Evolutionary conservation across 495 filamentous ascomycete species (phyloP), one percentile per base, ranked within the genome.

Genomic region (Penicillium chermesinum): DNA sequence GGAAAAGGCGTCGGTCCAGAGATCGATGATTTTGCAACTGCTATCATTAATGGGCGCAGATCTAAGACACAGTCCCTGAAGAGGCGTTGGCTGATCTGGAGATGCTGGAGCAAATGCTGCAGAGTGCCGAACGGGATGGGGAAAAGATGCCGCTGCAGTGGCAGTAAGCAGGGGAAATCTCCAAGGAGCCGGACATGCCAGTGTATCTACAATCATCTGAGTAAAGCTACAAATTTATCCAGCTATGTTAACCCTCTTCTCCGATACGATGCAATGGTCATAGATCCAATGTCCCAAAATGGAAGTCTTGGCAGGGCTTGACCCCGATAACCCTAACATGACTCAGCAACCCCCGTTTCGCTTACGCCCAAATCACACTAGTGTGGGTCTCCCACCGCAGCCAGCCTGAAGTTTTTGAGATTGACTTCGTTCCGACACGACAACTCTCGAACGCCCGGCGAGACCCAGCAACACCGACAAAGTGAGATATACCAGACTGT

Each of bases 31-130:
- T 90, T 87, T 76, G 86, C 75, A 1, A 66, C 78, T 55, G 69
- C 74, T 10, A 58, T 91, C 38, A 41, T 64, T 7, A 62, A 58
- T 32, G 50, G 61, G 9, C 71, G 72, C n/a, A 62, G 70, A 43
- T 73, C 85, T 62, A 62, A 66, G 2, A 67, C 65, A 41, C 83
- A 88, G 63, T 69, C 69, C 82, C 83, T 2, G 81, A 85, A 57
- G 71, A 86, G 58, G 87, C 83, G 20, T 66, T 88, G 57, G 77
- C 68, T 13, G 87, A 91, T 72, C 61, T 91, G 47, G 79, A 85
- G 62, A 59, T 90, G 53, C 80, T 70, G 63, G 83, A 85, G 66
- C 74, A 74, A 52, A 81, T 86, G 71, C 61, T 87, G 59, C 69
- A 52, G 53, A 85, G 81, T 65, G 80, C 83, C 3, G 81, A 83